Evolutionary conservation across 257 asterid genomes (phyloP).

Genomic region (Leonotis leonurus): DNA sequence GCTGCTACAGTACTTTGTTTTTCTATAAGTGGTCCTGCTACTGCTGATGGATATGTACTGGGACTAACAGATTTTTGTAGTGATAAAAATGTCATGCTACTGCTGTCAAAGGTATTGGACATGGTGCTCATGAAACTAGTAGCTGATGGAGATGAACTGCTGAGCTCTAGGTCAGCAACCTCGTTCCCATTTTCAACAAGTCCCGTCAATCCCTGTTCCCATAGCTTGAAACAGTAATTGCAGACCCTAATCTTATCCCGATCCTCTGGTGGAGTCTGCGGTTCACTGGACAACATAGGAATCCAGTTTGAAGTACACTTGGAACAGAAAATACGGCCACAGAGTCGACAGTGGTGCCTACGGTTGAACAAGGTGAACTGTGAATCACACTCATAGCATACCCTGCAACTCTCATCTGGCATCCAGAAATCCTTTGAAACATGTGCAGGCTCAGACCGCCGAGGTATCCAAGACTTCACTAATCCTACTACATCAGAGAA

Average conservation of each 20-base stretch:
- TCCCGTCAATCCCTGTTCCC: constrained; percentile 42
- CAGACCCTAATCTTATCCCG: constrained; percentile 72
- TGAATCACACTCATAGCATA: constrained; percentile 85
- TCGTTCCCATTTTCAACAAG: constrained; percentile 42
- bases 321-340: constrained; percentile 75
- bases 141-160: constrained; percentile 49
- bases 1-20: constrained; percentile 31
- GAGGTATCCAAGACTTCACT: constrained; percentile 67
- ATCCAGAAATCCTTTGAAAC: constrained; percentile 90
- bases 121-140: constrained; percentile 60
- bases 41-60: constrained; percentile 38
- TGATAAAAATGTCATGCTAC: constrained; percentile 44
- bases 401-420: constrained; percentile 94
- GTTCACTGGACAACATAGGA: constrained; percentile 39
- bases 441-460: constrained; percentile 56
- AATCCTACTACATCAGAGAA: constrained; percentile 47
- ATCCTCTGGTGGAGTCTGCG: constrained; percentile 34
- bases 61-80: constrained; percentile 44
- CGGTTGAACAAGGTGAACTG: constrained; percentile 73
- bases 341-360: constrained; percentile 87
- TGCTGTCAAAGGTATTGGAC: constrained; percentile 59
- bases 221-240: constrained; percentile 65
- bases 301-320: constrained; percentile 77
- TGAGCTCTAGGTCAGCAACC: constrained; percentile 39
- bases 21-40: constrained; percentile 36